Base-by-base conservation (phyloP, 2,329 filamentous ascomycete species). In the Verticillium isaacii region DNA sequence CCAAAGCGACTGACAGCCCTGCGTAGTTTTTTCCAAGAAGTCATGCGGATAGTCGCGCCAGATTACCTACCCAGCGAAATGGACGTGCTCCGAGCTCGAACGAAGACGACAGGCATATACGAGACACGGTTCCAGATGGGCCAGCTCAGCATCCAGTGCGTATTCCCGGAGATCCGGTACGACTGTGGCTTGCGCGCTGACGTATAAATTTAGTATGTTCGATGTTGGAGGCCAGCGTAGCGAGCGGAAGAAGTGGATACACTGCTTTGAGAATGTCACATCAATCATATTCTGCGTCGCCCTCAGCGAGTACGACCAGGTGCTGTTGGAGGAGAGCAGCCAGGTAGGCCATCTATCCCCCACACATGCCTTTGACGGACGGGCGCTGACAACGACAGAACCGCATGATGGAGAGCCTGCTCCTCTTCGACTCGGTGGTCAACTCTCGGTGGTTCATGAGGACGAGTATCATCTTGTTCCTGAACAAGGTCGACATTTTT, bases 241-340 rank as follows among this genome's bases (percentile, higher is more conserved):
- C 75, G 95, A 99, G 78, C 87, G 95, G 65, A 99, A 99, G 82
- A 99, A 99, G 80, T 99, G 95, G 95, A 99, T 99, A 73, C 95
- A 99, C 79, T 99, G 95, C 80, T 99, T 99, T 76, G 95, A 99
- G 77, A 98, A 98, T 70, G 95, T 99, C 70, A 99, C 95, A 54
- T 98, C 95, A 4, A 99, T 99, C 76, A 99, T 99, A 68, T 99
- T 99, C 78, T 99, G 95, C 73, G 95, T 99, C 65, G 95, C 95
- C 17, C 80, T 99, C 69, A 98, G 93, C 80, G 95, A 99, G 78
- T 99, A 99, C 75, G 95, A 99, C 72, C 95, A 99, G 78, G 94
- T 97, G 5, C 81, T 99, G 60, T 82, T 99, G 50, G 95, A 99
- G 78, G 95, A 98, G 78, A 96, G 92, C 77, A 97, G 94, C 73